Evolutionary conservation across 371 early-diverging fungal genomes (phyloP), one percentile per base, ranked within the genome.

Genomic region (Syncephalastrum racemosum): DNA sequence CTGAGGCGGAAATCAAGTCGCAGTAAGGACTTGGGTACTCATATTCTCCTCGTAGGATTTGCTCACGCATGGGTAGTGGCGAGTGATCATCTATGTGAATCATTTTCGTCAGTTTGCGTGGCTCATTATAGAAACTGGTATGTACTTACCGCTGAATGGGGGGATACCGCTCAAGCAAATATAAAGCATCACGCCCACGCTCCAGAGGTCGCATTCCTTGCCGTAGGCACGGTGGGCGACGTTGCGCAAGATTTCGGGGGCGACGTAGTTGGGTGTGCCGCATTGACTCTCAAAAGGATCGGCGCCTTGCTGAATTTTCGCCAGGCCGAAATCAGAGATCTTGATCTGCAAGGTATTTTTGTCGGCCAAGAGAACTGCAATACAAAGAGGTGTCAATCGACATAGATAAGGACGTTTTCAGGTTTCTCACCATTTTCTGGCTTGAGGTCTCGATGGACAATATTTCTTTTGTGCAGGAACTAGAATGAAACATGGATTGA

Each of bases 241-340:
- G n/a, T 80, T 76, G 24, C 69, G 73, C 56, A 99, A 70, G 1
- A 99, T 88, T 69, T 99, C 99, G 2, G 99, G 99, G 0, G 99
- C 92, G 18, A 90, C 90, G 79, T 99, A 99, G 56, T 94, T 97
- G 0, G 99, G 98, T 0, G 99, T 99, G 16, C 99, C 95, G 71
- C 97, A 94, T 60, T 92, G 86, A 8, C 94, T 94, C 59, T 70
- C 68, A 77, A 87, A 86, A 27, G 71, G 71, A n/a, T 63, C 46
- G 8, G 69, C 75, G 70, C 58, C 47, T 15, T 68, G 85, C 80
- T 82, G 81, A 65, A 82, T 89, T 67, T 93, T 95, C 43, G 97
- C 95, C 42, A 97, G 70, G 0, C 98, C 98, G 81, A 97, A 97
- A 68, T 97, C 98, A 19, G 92, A 86, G 25, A 97, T 84, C 81